Percentiles rank a stretch among this genome's conserved stretches.
Evolutionary conservation across 345 rosid genomes (phyloP).

Genomic region (Pistacia atlantica): DNA sequence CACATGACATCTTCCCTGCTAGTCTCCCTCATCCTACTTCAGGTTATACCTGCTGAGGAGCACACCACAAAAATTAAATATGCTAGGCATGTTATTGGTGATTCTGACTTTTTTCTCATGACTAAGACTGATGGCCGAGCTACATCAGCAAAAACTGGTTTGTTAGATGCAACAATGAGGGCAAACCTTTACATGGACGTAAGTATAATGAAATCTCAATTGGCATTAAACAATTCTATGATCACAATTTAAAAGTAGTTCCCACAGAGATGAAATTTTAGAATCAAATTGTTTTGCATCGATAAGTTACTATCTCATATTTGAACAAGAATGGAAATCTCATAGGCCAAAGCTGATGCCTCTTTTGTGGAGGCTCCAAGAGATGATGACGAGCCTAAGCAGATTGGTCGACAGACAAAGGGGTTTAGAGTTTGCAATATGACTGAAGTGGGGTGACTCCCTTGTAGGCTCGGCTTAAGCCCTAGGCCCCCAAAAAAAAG

Average conservation of each 20-base stretch:
- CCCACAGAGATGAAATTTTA: no score
- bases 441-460: constrained; percentile 60
- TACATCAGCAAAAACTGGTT: constrained; percentile 48
- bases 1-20: no score
- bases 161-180: constrained; percentile 54
- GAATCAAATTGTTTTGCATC: not conserved
- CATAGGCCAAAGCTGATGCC: constrained; percentile 58
- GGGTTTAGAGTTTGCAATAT: constrained; percentile 50
- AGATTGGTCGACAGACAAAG: constrained; percentile 41
- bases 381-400: constrained; percentile 47
- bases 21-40: not conserved
- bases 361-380: constrained; percentile 57
- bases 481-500: no score
- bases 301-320: not conserved
- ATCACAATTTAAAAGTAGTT: not conserved
- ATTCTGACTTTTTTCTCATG: constrained; percentile 54
- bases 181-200: constrained; percentile 60
- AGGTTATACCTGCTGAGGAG: constrained; percentile 60
- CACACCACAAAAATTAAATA: constrained; percentile 57
- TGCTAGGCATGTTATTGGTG: constrained; percentile 56
- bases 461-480: constrained; percentile 44
- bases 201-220: not conserved
- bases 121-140: constrained; percentile 56
- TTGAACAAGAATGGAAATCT: not conserved
- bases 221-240: no score